Evolutionary conservation across 139 green algal genomes (phyloP).

Genomic region (Micractinium sp.): DNA sequence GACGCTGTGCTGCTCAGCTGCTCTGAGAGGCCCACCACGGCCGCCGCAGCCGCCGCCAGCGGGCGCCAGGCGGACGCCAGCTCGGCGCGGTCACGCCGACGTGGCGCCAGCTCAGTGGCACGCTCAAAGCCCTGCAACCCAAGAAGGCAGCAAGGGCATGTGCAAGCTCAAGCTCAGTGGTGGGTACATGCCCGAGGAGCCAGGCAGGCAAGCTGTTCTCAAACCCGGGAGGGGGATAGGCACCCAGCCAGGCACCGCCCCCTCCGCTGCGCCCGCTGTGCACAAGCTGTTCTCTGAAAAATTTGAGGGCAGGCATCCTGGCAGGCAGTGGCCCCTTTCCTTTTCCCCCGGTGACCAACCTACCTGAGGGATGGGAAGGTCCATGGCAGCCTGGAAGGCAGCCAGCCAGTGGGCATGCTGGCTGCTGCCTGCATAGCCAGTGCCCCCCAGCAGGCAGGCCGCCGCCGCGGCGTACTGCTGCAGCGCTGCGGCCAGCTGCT

Average conservation of each 20-base stretch:
- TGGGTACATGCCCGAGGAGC: not conserved
- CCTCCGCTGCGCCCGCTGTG: not conserved
- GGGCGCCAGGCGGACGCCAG: slow-evolving; percentile 10
- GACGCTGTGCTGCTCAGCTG: not conserved
- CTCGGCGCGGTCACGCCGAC: not conserved
- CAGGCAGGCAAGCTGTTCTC: not conserved
- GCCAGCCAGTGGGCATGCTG: slow-evolving; percentile 40
- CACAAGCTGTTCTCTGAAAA: no score
- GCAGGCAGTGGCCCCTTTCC: no score
- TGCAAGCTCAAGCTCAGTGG: not conserved
- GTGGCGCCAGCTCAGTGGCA: slow-evolving; percentile 23
- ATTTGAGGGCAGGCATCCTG: no score
- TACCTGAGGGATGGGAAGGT: slow-evolving; percentile 33
- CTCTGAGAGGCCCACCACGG: not conserved
- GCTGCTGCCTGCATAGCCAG: slow-evolving; percentile 31
- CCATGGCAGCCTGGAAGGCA: slow-evolving; percentile 34
- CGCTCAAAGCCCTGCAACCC: slow-evolving; percentile 35
- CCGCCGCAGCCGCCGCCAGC: not conserved
- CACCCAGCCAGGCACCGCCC: not conserved
- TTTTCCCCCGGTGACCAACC: no score
- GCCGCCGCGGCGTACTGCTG: slow-evolving; percentile 46
- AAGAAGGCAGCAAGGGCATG: not conserved
- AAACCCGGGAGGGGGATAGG: not conserved
- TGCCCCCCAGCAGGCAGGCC: slow-evolving; percentile 21
- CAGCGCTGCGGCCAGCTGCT: slow-evolving; percentile 19